These are phyloP conservation scores for Saraca asoca DNA, from an alignment of 331 rosid genomes.

Conservation along the genomic window DNA sequence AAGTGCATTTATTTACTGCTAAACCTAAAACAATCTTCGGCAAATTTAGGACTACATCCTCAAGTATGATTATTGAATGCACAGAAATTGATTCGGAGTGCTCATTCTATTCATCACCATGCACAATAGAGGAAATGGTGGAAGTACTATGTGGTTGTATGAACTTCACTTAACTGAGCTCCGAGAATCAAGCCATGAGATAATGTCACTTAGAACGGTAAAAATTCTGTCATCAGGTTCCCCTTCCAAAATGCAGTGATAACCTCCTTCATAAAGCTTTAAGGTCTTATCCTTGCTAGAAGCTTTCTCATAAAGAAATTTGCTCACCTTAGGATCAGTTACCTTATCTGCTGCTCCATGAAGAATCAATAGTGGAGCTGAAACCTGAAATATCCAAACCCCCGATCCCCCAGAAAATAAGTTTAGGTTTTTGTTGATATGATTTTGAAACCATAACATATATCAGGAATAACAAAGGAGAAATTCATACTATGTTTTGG, in stretches of 20 bases:
- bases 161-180: slow-evolving; percentile 32
- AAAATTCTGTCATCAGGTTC: slow-evolving; percentile 80
- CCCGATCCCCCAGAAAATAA: not conserved
- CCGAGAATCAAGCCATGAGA: slow-evolving; percentile 69
- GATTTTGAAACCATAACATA: not conserved
- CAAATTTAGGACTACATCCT: too few species aligned
- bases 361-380: slow-evolving; percentile 74
- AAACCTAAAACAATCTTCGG: too few species aligned
- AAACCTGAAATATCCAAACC: slow-evolving; percentile 52
- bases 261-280: slow-evolving; percentile 65
- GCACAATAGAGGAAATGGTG: not conserved
- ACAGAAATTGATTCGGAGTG: too few species aligned
- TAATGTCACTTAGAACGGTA: slow-evolving; percentile 62
- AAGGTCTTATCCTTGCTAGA: slow-evolving; percentile 72
- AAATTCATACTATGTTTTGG: not conserved
- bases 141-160: not conserved
- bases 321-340: slow-evolving; percentile 81
- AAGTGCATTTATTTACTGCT: too few species aligned
- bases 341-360: slow-evolving; percentile 88
- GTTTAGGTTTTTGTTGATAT: not conserved
- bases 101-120: too few species aligned
- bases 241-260: slow-evolving; percentile 82
- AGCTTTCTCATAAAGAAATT: slow-evolving; percentile 76
- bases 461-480: not conserved
- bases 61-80: too few species aligned